Evolutionary conservation across 176 grass and related monocot genomes (phyloP).

Genomic region (Carex pumila): DNA sequence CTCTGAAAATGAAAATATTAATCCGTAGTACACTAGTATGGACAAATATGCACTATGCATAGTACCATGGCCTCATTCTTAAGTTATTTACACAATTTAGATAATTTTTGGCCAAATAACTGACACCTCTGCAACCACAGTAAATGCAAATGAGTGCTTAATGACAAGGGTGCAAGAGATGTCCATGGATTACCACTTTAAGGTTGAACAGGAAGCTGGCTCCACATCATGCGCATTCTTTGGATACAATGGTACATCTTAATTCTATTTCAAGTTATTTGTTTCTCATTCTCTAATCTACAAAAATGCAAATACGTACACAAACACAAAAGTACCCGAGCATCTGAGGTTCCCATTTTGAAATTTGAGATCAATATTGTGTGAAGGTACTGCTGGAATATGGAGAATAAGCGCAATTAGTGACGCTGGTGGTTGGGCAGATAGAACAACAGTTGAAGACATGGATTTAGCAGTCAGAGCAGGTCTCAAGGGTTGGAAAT

Average conservation of each 20-base stretch:
- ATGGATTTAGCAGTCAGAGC: constrained; percentile 51
- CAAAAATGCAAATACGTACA: background rate
- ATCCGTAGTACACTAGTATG: no score
- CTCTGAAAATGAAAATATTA: no score
- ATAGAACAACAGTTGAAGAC: constrained; percentile 44
- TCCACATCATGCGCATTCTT: constrained; percentile 42
- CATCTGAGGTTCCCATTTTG: background rate
- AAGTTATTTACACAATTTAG: background rate
- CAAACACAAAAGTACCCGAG: background rate
- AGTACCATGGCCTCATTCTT: no score
- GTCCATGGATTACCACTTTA: constrained; percentile 54
- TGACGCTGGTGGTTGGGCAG: constrained; percentile 45
- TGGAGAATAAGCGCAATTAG: constrained; percentile 37
- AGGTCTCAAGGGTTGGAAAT: constrained; percentile 34
- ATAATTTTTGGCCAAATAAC: background rate
- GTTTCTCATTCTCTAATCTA: no score
- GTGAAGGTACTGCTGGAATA: constrained; percentile 31
- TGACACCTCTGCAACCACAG: background rate
- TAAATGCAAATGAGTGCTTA: constrained; percentile 37
- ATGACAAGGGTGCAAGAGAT: constrained; percentile 47
- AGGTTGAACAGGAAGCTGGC: constrained; percentile 45
- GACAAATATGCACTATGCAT: no score
- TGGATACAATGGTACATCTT: constrained; percentile 35
- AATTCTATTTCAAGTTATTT: background rate
- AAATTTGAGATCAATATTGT: background rate